Percentiles rank a stretch among this genome's conserved stretches.
Evolutionary conservation across 805 yeast species (phyloP).

Genomic region (Metschnikowia santaceciliae): DNA sequence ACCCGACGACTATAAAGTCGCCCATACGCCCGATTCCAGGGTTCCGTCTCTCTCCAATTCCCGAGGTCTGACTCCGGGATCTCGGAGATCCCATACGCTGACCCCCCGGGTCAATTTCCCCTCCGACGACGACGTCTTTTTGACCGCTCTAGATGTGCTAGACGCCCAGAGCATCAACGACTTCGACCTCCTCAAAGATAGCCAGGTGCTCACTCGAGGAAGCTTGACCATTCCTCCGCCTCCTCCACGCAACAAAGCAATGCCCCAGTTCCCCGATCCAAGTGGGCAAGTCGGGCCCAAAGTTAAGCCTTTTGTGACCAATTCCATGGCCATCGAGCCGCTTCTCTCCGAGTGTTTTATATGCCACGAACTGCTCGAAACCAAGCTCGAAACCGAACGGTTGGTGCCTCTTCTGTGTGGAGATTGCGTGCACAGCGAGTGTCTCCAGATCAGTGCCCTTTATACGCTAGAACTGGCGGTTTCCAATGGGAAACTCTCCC

Average conservation of each 20-base stretch:
- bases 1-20: background rate
- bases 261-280: background rate
- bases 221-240: conserved; percentile 17
- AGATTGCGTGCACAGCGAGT: conserved; percentile 56
- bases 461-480: conserved; percentile 10
- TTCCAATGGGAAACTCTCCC: background rate
- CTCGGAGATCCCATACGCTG: conserved; percentile 1
- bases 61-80: conserved; percentile 13
- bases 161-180: conserved; percentile 10
- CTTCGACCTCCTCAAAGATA: conserved; percentile 11
- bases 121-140: conserved; percentile 7
- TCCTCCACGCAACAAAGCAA: conserved; percentile 11
- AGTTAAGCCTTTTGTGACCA: conserved; percentile 9
- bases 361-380: conserved; percentile 49
- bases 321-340: background rate
- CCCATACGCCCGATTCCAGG: conserved; percentile 9
- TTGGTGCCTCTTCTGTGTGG: conserved; percentile 50
- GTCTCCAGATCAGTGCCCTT: conserved; percentile 31
- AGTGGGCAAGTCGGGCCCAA: conserved; percentile 7
- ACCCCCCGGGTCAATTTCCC: background rate
- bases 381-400: conserved; percentile 42
- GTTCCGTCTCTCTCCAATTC: conserved; percentile 13
- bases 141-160: conserved; percentile 18
- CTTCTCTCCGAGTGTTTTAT: conserved; percentile 35
- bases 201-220: conserved; percentile 10